phyloP scores from a whole-genome alignment of 1,139 yeast genomes.

The Blastobotrys indianensis region DNA sequence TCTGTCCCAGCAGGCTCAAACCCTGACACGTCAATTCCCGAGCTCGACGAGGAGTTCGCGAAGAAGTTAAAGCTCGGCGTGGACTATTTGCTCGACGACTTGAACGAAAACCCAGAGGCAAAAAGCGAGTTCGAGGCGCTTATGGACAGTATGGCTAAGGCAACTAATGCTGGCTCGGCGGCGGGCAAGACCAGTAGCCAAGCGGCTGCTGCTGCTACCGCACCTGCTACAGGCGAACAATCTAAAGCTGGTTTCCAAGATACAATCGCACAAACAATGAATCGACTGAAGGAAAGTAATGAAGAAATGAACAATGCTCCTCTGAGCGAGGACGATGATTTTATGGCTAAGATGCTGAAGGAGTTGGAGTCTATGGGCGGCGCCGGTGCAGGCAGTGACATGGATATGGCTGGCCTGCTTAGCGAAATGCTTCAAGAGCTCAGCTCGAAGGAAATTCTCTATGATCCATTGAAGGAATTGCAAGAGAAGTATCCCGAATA shows the following conservation, averaged over 20 bases:
- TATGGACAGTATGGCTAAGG: slow-evolving; percentile 44
- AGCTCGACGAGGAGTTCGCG: slow-evolving; percentile 45
- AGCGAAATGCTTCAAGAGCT: slow-evolving; percentile 77
- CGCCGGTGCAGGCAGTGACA: slow-evolving; percentile 37
- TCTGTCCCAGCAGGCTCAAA: slow-evolving; percentile 22
- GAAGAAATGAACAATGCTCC: slow-evolving; percentile 51
- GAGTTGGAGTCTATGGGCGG: slow-evolving; percentile 51
- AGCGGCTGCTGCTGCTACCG: slow-evolving; percentile 6
- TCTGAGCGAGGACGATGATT: slow-evolving; percentile 38
- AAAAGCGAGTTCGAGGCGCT: slow-evolving; percentile 50
- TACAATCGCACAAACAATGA: slow-evolving; percentile 76
- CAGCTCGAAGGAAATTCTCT: slow-evolving; percentile 78
- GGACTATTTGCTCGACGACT: slow-evolving; percentile 46
- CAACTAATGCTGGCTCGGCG: slow-evolving; percentile 28
- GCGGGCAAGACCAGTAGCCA: slow-evolving; percentile 10
- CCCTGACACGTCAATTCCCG: slow-evolving; percentile 29
- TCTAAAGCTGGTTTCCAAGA: slow-evolving; percentile 45
- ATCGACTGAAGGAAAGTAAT: slow-evolving; percentile 49
- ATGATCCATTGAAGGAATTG: slow-evolving; percentile 83
- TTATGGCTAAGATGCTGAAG: slow-evolving; percentile 42
- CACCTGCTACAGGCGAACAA: slow-evolving; percentile 1
- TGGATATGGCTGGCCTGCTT: slow-evolving; percentile 56
- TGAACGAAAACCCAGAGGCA: slow-evolving; percentile 61
- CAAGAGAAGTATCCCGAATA: slow-evolving; percentile 58
- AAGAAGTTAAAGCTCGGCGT: slow-evolving; percentile 33